These are phyloP conservation scores for Pisolithus albus DNA, from an alignment of 768 basidiomycete genomes.

Conservation along the genomic window DNA sequence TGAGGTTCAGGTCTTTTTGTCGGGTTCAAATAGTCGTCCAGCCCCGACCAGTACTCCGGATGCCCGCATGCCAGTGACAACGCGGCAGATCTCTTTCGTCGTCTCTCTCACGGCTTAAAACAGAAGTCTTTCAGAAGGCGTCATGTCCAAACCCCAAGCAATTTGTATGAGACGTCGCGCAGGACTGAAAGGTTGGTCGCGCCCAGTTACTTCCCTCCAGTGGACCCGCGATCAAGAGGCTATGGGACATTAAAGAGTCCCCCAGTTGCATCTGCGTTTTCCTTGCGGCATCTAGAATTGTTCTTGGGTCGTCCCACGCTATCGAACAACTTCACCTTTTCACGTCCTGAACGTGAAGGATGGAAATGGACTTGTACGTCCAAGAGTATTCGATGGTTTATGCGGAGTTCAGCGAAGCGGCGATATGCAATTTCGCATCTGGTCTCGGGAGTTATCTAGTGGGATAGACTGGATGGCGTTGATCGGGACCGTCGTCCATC, in stretches of 20 bases:
- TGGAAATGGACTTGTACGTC: too few relatives aligned
- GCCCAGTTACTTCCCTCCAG: constrained; percentile 20
- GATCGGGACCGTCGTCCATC: too few relatives aligned
- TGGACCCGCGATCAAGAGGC: background rate
- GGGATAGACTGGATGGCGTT: too few relatives aligned
- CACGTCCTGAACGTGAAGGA: too few relatives aligned
- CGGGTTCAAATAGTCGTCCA: constrained; percentile 9
- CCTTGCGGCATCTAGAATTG: background rate
- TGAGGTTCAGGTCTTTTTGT: background rate
- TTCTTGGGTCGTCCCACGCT: too few relatives aligned
- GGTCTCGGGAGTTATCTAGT: too few relatives aligned
- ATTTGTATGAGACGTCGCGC: constrained; percentile 26
- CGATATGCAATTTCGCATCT: too few relatives aligned
- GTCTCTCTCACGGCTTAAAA: constrained; percentile 27
- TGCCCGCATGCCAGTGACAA: constrained; percentile 42
- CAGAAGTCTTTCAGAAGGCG: constrained; percentile 24
- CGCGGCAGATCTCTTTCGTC: constrained; percentile 39
- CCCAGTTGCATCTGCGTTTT: background rate
- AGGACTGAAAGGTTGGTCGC: constrained; percentile 22
- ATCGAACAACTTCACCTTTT: too few relatives aligned
- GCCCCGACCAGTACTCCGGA: constrained; percentile 24
- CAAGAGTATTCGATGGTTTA: too few relatives aligned
- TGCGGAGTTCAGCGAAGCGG: too few relatives aligned
- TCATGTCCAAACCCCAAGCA: constrained; percentile 10
- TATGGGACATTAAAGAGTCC: background rate